Conservation (phyloP, 2,329 filamentous ascomycete species). For the Leptodontidium sp. region DNA sequence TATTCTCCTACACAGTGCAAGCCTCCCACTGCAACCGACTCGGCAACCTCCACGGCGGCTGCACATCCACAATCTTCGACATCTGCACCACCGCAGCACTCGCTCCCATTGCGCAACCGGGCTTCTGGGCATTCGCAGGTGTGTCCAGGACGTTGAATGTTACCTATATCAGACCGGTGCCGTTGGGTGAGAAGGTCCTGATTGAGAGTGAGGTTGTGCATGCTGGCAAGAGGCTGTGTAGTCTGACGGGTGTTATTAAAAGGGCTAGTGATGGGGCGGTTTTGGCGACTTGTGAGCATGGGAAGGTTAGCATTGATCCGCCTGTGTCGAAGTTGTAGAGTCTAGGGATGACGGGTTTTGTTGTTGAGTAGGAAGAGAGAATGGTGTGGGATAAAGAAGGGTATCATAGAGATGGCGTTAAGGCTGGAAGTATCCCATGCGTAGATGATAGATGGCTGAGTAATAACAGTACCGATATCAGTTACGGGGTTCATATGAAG, state of each 20-base stretch:
- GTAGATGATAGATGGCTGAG: neutral
- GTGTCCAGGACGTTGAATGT: slow-evolving; percentile 72
- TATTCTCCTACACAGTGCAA: slow-evolving; percentile 58
- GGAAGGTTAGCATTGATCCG: slow-evolving; percentile 68
- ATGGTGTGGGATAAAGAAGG: neutral
- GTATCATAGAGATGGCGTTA: neutral
- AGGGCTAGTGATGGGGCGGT: slow-evolving; percentile 60
- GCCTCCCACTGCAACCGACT: slow-evolving; percentile 61
- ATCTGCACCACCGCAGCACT: slow-evolving; percentile 67
- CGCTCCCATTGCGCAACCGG: slow-evolving; percentile 62
- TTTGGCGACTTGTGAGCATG: slow-evolving; percentile 68
- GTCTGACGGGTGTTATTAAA: slow-evolving; percentile 62
- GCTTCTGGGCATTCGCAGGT: slow-evolving; percentile 68
- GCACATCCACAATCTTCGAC: slow-evolving; percentile 73
- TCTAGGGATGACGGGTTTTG: neutral
- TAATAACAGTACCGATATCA: neutral
- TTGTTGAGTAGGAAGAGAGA: neutral
- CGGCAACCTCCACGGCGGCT: slow-evolving; percentile 67
- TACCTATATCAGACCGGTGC: slow-evolving; percentile 71
- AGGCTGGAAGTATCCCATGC: neutral
- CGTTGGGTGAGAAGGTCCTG: slow-evolving; percentile 62
- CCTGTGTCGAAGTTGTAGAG: slow-evolving; percentile 35
- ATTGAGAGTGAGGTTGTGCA: slow-evolving; percentile 67
- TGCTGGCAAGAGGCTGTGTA: slow-evolving; percentile 61
- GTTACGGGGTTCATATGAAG: neutral